Conservation (phyloP, 768 basidiomycete species). For the Stropharia rugosoannulata region DNA sequence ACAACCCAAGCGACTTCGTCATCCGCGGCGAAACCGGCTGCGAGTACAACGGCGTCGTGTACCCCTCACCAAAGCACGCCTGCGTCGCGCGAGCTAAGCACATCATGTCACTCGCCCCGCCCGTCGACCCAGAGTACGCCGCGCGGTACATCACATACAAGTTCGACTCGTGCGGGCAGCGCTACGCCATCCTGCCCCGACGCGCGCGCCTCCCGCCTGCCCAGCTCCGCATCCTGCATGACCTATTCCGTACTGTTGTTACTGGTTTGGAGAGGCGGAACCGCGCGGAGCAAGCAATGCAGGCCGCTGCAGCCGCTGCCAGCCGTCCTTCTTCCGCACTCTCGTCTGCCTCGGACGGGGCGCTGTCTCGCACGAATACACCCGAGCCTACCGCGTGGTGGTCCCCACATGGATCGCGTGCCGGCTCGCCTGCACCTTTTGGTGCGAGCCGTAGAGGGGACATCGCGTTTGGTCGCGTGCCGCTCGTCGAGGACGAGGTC, state of each 20-base stretch:
- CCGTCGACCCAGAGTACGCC: background rate
- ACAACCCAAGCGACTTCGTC: too few species aligned
- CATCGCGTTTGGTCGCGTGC: conserved; percentile 11
- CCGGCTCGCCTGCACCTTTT: background rate
- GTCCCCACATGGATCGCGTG: background rate
- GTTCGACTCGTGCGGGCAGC: background rate
- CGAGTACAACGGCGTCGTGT: too few species aligned
- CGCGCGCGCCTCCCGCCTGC: conserved; percentile 16
- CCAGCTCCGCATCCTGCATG: conserved; percentile 20
- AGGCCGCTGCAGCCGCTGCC: background rate
- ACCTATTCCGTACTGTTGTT: conserved; percentile 22
- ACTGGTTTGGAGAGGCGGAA: conserved; percentile 20
- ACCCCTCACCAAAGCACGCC: too few species aligned
- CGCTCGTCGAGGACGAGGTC: conserved; percentile 23
- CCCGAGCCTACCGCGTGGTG: background rate
- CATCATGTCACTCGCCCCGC: too few species aligned
- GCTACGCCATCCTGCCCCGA: background rate
- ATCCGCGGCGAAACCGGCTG: too few species aligned
- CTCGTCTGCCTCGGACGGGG: background rate
- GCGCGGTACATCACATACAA: too few species aligned
- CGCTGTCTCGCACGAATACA: background rate
- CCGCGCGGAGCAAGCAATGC: conserved; percentile 3
- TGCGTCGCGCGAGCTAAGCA: too few species aligned
- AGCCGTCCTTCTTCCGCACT: background rate
- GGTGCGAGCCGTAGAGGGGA: background rate